Percentiles rank a stretch among this genome's conserved stretches.
Evolutionary conservation across 108 stramenopile species (phyloP).

Genomic region (Asterionellopsis glacialis): DNA sequence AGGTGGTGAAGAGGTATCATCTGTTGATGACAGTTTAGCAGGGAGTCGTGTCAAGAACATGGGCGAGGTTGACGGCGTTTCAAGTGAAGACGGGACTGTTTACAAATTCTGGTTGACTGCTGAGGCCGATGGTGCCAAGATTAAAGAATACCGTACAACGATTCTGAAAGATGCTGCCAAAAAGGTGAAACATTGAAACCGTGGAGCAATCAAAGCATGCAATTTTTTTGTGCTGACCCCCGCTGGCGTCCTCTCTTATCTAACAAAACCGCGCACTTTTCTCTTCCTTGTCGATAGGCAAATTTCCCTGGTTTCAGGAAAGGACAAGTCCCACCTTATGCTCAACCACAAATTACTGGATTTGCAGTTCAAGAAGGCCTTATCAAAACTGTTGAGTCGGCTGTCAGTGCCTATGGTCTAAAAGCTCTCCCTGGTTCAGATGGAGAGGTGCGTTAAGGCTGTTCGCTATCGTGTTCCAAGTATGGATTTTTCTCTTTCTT

Average conservation of each 20-base stretch:
- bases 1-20: slow-evolving; percentile 63
- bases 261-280: not conserved
- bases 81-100: slow-evolving; percentile 40
- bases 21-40: slow-evolving; percentile 39
- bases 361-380: slow-evolving; percentile 81
- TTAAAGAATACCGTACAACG: slow-evolving; percentile 50
- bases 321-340: slow-evolving; percentile 82
- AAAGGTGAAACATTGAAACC: slow-evolving; percentile 17
- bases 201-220: not conserved
- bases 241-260: too few species aligned
- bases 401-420: slow-evolving; percentile 78
- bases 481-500: too few species aligned
- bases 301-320: slow-evolving; percentile 85
- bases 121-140: slow-evolving; percentile 42
- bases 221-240: not conserved
- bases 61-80: slow-evolving; percentile 33
- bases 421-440: slow-evolving; percentile 49
- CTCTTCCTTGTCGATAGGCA: slow-evolving; percentile 14
- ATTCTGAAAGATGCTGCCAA: slow-evolving; percentile 76
- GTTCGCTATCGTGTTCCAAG: too few species aligned
- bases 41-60: slow-evolving; percentile 71
- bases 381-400: slow-evolving; percentile 64
- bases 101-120: slow-evolving; percentile 75
- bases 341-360: slow-evolving; percentile 72
- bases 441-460: slow-evolving; percentile 14